Evolutionary conservation across 768 basidiomycete genomes (phyloP), one percentile per base, ranked within the genome.

Genomic region (Pisolithus tinctorius): DNA sequence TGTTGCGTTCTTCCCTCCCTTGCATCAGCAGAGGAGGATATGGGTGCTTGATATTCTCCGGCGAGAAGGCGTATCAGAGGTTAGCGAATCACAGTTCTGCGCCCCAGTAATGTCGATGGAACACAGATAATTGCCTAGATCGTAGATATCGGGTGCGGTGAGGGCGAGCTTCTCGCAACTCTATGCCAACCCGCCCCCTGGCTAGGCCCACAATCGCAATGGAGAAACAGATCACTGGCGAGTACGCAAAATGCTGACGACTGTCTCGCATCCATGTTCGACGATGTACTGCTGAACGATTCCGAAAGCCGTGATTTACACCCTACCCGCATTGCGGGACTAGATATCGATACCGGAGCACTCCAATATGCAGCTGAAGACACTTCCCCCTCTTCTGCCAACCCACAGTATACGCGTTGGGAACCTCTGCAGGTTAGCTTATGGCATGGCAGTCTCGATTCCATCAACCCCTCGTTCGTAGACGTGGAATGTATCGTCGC

Each of bases 111-210:
- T 27, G 6, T 10, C 13, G 39, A 54, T 29, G 31, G 26, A 43
- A 34, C 36, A 27, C 29, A 23, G 43, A 42, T 47, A 26, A 47
- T 27, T 23, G 10, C 25, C 20, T 52, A 91, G 88, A 74, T 93
- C 6, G 71, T 92, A 45, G 91, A 94, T 59, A 72, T 91, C 26
- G 91, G 91, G 4, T 94, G 91, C 58, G 91, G 91, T 38, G 82
- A 88, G 66, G 91, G 91, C 20, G 73, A 82, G 37, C 74, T 93
- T 7, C 78, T 93, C 13, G 64, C 73, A 0, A 76, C 82, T 9
- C 79, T 94, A 10, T 79, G 80, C 56, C 83, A 87, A 60, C 85
- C 91, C 0, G 81, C 90, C 1, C 82, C 84, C 1, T 86, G 86
- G 80, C 76, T 84, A 25, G 37, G 71, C n/a, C 66, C 70, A 25